Percentiles rank a stretch among this genome's conserved stretches.
These are phyloP conservation scores for Moesziomyces antarcticus DNA, from an alignment of 1,284 basidiomycete species.

Conservation along the genomic window DNA sequence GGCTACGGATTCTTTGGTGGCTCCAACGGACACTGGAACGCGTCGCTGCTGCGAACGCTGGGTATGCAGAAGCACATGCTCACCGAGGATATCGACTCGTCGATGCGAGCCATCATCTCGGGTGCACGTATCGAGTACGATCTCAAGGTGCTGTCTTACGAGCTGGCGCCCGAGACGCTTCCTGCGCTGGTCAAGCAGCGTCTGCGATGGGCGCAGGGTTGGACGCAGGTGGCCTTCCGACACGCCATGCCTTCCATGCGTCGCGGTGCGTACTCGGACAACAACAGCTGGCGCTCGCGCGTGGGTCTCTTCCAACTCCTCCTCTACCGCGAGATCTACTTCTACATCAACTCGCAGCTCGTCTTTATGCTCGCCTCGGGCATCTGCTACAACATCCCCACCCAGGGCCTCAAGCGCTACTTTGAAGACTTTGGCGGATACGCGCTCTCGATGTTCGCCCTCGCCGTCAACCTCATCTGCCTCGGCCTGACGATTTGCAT, in stretches of 20 bases:
- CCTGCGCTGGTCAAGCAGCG: slow-evolving; percentile 57
- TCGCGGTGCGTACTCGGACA: slow-evolving; percentile 53
- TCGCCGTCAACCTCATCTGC: slow-evolving; percentile 53
- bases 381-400: slow-evolving; percentile 50
- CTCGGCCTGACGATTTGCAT: slow-evolving; percentile 46
- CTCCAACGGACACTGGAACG: slow-evolving; percentile 63
- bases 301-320: slow-evolving; percentile 57
- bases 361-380: slow-evolving; percentile 45
- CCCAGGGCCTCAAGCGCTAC: slow-evolving; percentile 33
- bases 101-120: slow-evolving; percentile 58
- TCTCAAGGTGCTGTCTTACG: slow-evolving; percentile 56
- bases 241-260: slow-evolving; percentile 52
- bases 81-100: slow-evolving; percentile 62
- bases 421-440: slow-evolving; percentile 55
- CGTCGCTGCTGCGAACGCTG: slow-evolving; percentile 53
- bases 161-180: slow-evolving; percentile 56
- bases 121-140: slow-evolving; percentile 62
- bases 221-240: slow-evolving; percentile 60
- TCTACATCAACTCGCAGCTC: slow-evolving; percentile 57
- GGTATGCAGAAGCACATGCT: slow-evolving; percentile 60
- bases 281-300: slow-evolving; percentile 48
- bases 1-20: slow-evolving; percentile 62
- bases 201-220: slow-evolving; percentile 61
- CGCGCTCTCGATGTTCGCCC: slow-evolving; percentile 41
- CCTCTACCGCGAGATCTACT: slow-evolving; percentile 57